Percentiles rank a stretch among this genome's conserved stretches.
These are phyloP conservation scores for Phlebiopsis flavidoalba DNA, from an alignment of 768 basidiomycete species.

Conservation along the genomic window DNA sequence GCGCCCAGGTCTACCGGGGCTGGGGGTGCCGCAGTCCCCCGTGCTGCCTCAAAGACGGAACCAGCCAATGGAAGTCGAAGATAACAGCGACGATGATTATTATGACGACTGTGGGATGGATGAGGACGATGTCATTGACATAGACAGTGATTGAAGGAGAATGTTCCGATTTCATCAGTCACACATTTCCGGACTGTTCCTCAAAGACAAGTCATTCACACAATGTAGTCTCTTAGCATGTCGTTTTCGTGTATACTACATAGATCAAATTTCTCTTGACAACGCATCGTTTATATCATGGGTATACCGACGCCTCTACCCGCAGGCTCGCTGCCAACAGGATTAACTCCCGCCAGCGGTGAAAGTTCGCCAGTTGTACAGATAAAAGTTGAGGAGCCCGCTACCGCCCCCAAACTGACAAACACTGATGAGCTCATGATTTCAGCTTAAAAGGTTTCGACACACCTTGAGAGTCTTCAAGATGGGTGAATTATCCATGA, in stretches of 20 bases:
- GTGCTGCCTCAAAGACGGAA: conserved; percentile 34
- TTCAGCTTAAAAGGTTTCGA: background rate
- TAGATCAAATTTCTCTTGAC: background rate
- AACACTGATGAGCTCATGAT: background rate
- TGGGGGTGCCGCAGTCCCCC: conserved; percentile 50
- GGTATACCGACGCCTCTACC: conserved; percentile 88
- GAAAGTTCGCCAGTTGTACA: conserved; percentile 95
- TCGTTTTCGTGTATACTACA: background rate
- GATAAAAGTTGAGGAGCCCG: conserved; percentile 85
- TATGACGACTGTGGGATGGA: conserved; percentile 64
- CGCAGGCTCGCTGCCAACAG: conserved; percentile 45
- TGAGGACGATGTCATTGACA: conserved; percentile 76
- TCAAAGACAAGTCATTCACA: background rate
- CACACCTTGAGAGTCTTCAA: conserved; percentile 78
- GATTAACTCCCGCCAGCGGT: conserved; percentile 65
- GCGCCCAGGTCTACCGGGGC: conserved; percentile 40
- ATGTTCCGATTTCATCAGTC: background rate
- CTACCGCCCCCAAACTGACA: conserved; percentile 87
- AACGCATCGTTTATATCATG: conserved; percentile 60
- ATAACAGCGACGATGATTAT: conserved; percentile 74
- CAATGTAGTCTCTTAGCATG: background rate
- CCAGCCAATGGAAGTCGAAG: conserved; percentile 30
- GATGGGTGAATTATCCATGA: conserved; percentile 90
- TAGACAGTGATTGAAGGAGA: conserved; percentile 67
- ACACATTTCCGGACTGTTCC: background rate